Evolutionary conservation across 2,329 filamentous ascomycete genomes (phyloP), one percentile per base, ranked within the genome.

Genomic region (Fusarium sp.): DNA sequence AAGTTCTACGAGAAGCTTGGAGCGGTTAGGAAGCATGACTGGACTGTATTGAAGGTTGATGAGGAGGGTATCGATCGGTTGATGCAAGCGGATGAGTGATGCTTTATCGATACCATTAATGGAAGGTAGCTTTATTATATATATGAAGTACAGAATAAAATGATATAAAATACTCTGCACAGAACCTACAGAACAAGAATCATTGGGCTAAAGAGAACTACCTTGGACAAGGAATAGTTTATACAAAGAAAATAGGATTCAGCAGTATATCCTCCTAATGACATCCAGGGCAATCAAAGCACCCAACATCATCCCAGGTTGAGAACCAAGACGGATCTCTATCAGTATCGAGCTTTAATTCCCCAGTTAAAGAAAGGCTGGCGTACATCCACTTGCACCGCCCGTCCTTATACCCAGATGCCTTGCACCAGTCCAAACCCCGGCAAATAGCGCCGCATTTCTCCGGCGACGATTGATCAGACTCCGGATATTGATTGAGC

Each of bases 371-470:
- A 16, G 14, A 40, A 3, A 54, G 45, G 2, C 12, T 18, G n/a
- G 37, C 27, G 4, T 9, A n/a, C 5, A 41, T 34, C 25, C 60
- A 51, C 14, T 29, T 45, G 12, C 61, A 67, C 7, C 18, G 41
- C 11, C 63, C 54, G 2, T 60, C 42, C 32, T 65, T 55, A 4
- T 45, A 55, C 14, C 29, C 61, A 24, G 61, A 60, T 8, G 42
- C 61, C 22, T 51, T 60, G 22, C 63, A 67, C 20, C 45, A 41
- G 11, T 6, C 3, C 14, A 34, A 22, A 2, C 22, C 51, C 8
- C 27, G 29, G 8, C 63, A 67, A 12, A 67, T 55, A 18, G 63
- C 61, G 7, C 48, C 63, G 10, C 60, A 66, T 37, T 59, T 56
- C 22, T n/a, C 62, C 13, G 46, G 34, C 5, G 59, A 65, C 5